Base-by-base conservation (phyloP, 805 yeast genomes). In the Candida anglica region DNA sequence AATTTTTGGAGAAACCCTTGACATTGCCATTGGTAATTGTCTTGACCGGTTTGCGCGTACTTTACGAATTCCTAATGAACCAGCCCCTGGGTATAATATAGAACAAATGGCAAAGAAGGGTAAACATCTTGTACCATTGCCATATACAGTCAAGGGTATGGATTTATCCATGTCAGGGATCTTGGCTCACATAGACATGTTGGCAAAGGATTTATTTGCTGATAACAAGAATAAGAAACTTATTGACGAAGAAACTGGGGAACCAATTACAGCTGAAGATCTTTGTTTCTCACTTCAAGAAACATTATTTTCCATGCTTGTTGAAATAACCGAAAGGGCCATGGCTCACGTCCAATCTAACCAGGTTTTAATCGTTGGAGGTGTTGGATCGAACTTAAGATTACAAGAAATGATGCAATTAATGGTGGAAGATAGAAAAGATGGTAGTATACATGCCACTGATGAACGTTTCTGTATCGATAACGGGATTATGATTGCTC, bases 131-230 rank as follows among this genome's bases (percentile, higher is more conserved):
- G 85, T 91, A 2, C 81, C 77, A 29, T 63, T 93, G 26, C 98
- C 99, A 0, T 93, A 93, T 53, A 91, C 98, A 0, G 98, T 93
- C 11, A 93, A 93, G 57, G 99, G 99, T 3, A 93, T 93, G 99
- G 99, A 93, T 58, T 52, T 93, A 37, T 85, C 95, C 32, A 86
- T 93, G 96, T 84, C 95, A 45, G 99, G 99, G 7, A 86, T 93
- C 27, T 62, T 93, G 38, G 97, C 89, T 11, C 79, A 76, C 52
- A 76, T 93, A 33, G 98, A 91, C 47, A 73, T 73, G 19, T 58
- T 89, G 14, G 96, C 96, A 0, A 72, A 78, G 38, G 91, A 82
- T 44, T 56, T 86, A 41, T 77, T 81, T 50, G 69, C 72, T 9
- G 38, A 39, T 7, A 70, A 52, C 5, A 60, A 58, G 35, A 62